Base-by-base conservation (phyloP, 2,329 filamentous ascomycete genomes). In the Lasiodiplodia sp. region DNA sequence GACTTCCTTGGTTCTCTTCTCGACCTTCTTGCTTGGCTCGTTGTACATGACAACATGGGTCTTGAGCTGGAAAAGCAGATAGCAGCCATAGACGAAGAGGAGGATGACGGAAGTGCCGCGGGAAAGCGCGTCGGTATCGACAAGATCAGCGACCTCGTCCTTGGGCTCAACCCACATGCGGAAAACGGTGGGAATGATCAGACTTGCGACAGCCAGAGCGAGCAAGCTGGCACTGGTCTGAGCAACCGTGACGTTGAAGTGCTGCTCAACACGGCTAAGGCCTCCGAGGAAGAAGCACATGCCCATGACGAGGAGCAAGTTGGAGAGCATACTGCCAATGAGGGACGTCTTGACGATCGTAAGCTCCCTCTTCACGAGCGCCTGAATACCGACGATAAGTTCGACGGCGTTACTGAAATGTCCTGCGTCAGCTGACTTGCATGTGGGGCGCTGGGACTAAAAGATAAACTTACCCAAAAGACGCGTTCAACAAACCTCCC, bases 281-380 rank as follows among this genome's bases (percentile, higher is more conserved):
- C 93, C 93, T 62, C 93, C 94, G 70, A 92, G 91, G 83, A 97
- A 96, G 85, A 96, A 97, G 78, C 91, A 96, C 89, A 94, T 96
- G 68, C 93, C 94, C 84, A 97, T 84, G 64, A 97, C 93, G 16
- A 97, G 87, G 3, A 97, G 86, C 69, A 98, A 80, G 77, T 97
- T 97, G 52, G 94, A 97, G 25, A 97, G 84, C 78, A 97, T 97
- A 79, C 91, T 94, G 68, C 94, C 94, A 71, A 97, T 92, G 34
- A 98, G 85, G 0, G 94, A 97, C 0, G 94, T 97, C 79, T 97
- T 93, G 7, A 97, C 94, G 70, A 98, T 96, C 40, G 91, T 83
- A 28, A 96, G 88, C 79, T 97, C 88, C 64, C 86, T 78, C 69
- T 96, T 87, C 34, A 87, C 82, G 57, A 97, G 82, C 0, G 94